These are phyloP conservation scores for Phaseolus coccineus DNA, from an alignment of 331 rosid genomes.

Conservation along the genomic window DNA sequence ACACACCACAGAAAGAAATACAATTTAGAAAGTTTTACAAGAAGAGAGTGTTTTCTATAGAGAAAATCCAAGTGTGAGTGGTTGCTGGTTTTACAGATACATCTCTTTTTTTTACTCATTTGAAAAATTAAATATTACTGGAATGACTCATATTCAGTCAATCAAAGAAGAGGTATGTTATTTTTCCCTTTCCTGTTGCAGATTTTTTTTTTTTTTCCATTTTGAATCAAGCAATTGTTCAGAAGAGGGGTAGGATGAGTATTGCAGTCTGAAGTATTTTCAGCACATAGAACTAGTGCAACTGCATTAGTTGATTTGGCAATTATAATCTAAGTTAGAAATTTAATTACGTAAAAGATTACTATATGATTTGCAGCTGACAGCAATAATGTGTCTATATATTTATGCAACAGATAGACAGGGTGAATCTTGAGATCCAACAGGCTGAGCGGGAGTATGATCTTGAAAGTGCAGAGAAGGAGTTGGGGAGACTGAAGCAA, in stretches of 20 bases:
- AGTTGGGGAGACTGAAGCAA: slow-evolving; percentile 38
- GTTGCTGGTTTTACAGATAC: too few species aligned
- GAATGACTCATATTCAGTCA: slow-evolving; percentile 90
- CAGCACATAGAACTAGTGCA: not conserved
- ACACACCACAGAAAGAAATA: too few species aligned
- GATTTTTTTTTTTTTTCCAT: not conserved
- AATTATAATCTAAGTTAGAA: slow-evolving; percentile 26
- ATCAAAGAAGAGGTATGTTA: slow-evolving; percentile 84
- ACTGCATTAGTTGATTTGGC: slow-evolving; percentile 20
- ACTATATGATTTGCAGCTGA: not conserved
- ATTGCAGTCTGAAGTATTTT: not conserved
- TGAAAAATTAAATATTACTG: slow-evolving; percentile 30
- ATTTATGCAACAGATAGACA: slow-evolving; percentile 73
- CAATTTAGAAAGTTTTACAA: too few species aligned
- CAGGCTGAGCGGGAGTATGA: slow-evolving; percentile 94
- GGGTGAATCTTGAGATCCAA: slow-evolving; percentile 95
- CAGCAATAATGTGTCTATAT: slow-evolving; percentile 25
- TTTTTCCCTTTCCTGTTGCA: not conserved
- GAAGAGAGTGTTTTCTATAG: too few species aligned
- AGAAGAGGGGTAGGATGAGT: not conserved
- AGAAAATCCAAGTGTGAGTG: too few species aligned
- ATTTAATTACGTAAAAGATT: not conserved
- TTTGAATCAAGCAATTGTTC: not conserved
- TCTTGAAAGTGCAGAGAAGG: slow-evolving; percentile 77
- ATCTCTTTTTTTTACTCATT: too few species aligned